phyloP scores from a whole-genome alignment of 1,284 basidiomycete species.

The Coniophora puteana region DNA sequence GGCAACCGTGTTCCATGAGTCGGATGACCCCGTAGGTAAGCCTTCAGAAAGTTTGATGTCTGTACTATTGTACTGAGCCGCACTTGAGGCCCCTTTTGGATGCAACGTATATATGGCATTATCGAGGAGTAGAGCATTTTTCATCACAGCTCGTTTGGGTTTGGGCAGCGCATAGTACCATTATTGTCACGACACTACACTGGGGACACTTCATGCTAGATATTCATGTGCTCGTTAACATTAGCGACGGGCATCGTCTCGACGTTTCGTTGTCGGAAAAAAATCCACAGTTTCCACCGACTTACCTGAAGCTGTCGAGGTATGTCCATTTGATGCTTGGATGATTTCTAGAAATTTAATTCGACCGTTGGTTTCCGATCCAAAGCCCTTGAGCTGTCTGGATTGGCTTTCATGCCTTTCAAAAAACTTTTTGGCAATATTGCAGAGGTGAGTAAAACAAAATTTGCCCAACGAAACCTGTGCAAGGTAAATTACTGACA shows the following conservation, averaged over 20 bases:
- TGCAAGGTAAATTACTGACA: too few relatives aligned
- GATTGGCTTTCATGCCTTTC: too few relatives aligned
- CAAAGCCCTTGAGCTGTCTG: too few relatives aligned
- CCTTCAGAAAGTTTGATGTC: not conserved
- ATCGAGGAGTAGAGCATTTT: slow-evolving; percentile 12
- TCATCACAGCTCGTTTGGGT: not conserved
- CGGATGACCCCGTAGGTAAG: slow-evolving; percentile 52
- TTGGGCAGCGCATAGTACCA: not conserved
- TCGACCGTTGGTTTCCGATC: too few relatives aligned
- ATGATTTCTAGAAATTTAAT: too few relatives aligned
- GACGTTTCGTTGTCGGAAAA: not conserved
- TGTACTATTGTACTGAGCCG: not conserved
- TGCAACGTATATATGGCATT: slow-evolving; percentile 19
- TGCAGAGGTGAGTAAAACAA: too few relatives aligned
- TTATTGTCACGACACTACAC: not conserved
- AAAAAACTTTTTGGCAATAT: too few relatives aligned
- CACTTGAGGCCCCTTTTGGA: slow-evolving; percentile 25
- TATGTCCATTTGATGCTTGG: too few relatives aligned
- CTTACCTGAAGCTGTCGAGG: not conserved
- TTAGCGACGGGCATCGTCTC: not conserved
- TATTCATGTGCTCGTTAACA: not conserved
- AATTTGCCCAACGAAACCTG: too few relatives aligned
- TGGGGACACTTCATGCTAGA: slow-evolving; percentile 2
- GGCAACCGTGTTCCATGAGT: slow-evolving; percentile 66
- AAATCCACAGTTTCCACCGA: not conserved